Base-by-base conservation (phyloP, 495 filamentous ascomycete genomes). In the Neurospora hispaniola region DNA sequence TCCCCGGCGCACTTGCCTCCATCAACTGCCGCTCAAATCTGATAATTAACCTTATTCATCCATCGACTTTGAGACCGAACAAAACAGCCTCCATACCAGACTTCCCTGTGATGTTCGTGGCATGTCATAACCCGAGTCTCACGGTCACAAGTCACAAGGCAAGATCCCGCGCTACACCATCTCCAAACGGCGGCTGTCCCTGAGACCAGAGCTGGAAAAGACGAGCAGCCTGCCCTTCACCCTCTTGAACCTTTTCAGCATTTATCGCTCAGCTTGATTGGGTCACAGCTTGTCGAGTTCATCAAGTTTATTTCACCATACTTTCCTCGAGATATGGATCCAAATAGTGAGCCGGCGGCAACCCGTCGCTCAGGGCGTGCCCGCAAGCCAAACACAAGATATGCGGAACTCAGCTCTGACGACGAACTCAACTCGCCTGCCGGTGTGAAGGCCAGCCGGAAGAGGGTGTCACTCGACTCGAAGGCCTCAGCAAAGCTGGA, bases 351-450 rank as follows among this genome's bases (percentile, higher is more conserved):
- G 5, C n/a, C 38, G 11, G 3, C 42, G 9, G 43, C 69, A 23
- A 42, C 40, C 35, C 82, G 82, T 27, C 82, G 82, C 16, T 84
- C 82, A 18, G 73, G 71, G 27, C 78, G 82, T 62, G 72, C 70
- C 5, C 79, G 75, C 40, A 84, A 79, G 74, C 76, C 73, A 10
- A 77, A 77, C 16, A 16, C 40, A 10, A 75, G 73, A 31, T 77
- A 80, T 43, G 75, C 77, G 12, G 76, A 79, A 10, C 42, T 54
- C n/a, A 70, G 76, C 27, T 71, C 76, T 46, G 43, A 70, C 23
- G 71, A 72, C 69, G 70, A 75, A 41, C 44, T 74, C 1, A 59
- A 71, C 23, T 70, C 77, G 27, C 2, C 69, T 5, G 40, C 46
- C n/a, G 1, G 31, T 7, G 38, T 39, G 5, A 38, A 71, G 70